phyloP scores from a whole-genome alignment of 495 filamentous ascomycete species.

The Oidiodendron maius region DNA sequence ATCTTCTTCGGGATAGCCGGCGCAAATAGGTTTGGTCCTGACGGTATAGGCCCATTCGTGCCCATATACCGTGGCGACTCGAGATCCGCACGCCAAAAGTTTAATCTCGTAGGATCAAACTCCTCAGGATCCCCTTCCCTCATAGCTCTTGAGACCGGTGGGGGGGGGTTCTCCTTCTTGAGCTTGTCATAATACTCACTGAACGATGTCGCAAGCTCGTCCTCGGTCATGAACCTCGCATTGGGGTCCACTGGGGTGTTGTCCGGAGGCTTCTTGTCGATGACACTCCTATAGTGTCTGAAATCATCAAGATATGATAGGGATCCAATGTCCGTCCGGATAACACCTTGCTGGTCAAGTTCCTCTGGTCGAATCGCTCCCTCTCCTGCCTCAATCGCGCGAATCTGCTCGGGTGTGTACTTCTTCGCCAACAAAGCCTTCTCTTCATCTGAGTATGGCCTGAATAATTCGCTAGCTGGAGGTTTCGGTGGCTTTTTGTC shows the following conservation, averaged over 20 bases:
- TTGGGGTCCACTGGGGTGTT: slow-evolving; percentile 44
- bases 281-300: slow-evolving; percentile 61
- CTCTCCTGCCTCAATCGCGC: slow-evolving; percentile 84
- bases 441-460: slow-evolving; percentile 64
- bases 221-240: slow-evolving; percentile 50
- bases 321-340: slow-evolving; percentile 64
- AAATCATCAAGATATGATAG: slow-evolving; percentile 86
- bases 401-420: slow-evolving; percentile 77
- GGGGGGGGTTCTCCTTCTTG: neutral
- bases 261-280: slow-evolving; percentile 50
- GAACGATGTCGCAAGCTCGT: slow-evolving; percentile 1
- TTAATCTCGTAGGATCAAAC: slow-evolving; percentile 2
- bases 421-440: slow-evolving; percentile 51
- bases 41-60: slow-evolving; percentile 16
- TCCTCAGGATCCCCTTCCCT: slow-evolving; percentile 35
- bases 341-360: slow-evolving; percentile 61
- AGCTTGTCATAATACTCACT: neutral
- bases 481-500: slow-evolving; percentile 5
- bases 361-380: slow-evolving; percentile 72
- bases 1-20: slow-evolving; percentile 12
- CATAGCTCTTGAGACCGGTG: slow-evolving; percentile 21
- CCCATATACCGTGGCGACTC: slow-evolving; percentile 10
- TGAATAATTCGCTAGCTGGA: slow-evolving; percentile 39
- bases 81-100: slow-evolving; percentile 4
- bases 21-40: slow-evolving; percentile 1